Conservation (phyloP, 257 asterid genomes). For the Plectranthus barbatus region DNA sequence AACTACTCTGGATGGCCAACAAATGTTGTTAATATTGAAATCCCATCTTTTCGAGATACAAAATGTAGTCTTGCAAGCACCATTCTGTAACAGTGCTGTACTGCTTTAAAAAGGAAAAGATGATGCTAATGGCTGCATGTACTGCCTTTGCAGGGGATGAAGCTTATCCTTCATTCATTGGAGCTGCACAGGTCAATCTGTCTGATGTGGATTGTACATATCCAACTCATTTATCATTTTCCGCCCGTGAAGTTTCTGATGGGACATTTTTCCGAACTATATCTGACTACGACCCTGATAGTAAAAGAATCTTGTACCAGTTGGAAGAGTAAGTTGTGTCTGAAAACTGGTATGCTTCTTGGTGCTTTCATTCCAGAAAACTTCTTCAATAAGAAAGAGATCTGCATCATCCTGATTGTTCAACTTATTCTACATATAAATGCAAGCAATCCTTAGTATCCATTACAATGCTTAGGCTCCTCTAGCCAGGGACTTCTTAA, state of each 20-base stretch:
- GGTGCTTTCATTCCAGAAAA: constrained; percentile 8
- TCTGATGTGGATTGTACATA: constrained; percentile 67
- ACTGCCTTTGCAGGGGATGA: constrained; percentile 48
- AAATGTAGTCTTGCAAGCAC: constrained; percentile 15
- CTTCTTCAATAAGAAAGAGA: constrained; percentile 17
- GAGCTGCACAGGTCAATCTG: constrained; percentile 42
- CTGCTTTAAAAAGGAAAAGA: constrained; percentile 11
- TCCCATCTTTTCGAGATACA: constrained; percentile 71
- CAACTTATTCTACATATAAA: not conserved
- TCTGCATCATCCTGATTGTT: not conserved
- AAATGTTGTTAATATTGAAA: constrained; percentile 73
- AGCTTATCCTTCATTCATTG: constrained; percentile 71
- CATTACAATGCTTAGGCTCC: no score
- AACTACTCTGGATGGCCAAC: constrained; percentile 99
- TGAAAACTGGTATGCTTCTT: constrained; percentile 9
- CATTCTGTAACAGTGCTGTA: constrained; percentile 3
- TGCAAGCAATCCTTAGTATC: not conserved
- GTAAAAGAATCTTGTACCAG: constrained; percentile 56
- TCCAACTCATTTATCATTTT: constrained; percentile 83
- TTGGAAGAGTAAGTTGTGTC: constrained; percentile 58
- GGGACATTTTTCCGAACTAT: constrained; percentile 85
- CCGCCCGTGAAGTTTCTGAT: constrained; percentile 95
- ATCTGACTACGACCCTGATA: constrained; percentile 81
- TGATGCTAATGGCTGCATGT: constrained; percentile 20
- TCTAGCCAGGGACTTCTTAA: no score